Evolutionary conservation across 2,329 filamentous ascomycete genomes (phyloP).

Genomic region (Tympanopsis confertula): DNA sequence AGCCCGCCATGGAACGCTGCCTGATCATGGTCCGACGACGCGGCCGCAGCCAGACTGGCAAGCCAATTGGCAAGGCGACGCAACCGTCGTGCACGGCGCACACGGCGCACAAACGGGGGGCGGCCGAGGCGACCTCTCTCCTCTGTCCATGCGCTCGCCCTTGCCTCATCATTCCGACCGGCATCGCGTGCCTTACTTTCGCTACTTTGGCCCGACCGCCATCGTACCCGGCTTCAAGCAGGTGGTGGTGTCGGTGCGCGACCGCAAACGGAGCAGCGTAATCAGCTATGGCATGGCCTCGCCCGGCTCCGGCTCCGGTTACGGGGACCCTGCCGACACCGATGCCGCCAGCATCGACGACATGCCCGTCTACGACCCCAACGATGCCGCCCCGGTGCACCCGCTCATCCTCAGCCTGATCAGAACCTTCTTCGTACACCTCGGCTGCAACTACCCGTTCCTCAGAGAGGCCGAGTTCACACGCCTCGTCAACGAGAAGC

Average conservation of each 20-base stretch:
- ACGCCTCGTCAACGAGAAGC: constrained; percentile 67
- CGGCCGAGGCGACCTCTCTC: constrained; percentile 22
- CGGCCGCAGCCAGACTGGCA: constrained; percentile 1
- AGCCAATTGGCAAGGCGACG: background rate
- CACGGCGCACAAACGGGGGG: constrained; percentile 10
- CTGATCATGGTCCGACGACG: constrained; percentile 3
- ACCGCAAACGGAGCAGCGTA: constrained; percentile 45
- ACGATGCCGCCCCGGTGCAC: constrained; percentile 58
- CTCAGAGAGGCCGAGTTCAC: constrained; percentile 62
- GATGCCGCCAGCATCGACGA: constrained; percentile 33
- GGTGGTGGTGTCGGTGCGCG: constrained; percentile 71
- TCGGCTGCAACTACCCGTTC: constrained; percentile 81
- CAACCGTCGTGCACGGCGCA: constrained; percentile 4
- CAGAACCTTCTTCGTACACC: constrained; percentile 68
- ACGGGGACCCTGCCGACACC: constrained; percentile 19
- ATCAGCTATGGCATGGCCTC: constrained; percentile 44
- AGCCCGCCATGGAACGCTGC: too few relatives aligned
- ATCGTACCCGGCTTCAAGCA: constrained; percentile 89
- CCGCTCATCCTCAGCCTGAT: constrained; percentile 66
- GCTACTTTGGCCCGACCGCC: constrained; percentile 82
- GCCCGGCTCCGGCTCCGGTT: constrained; percentile 25
- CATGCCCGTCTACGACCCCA: constrained; percentile 66
- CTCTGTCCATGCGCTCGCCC: constrained; percentile 28
- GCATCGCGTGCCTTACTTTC: constrained; percentile 72
- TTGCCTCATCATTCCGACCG: constrained; percentile 37